Base-by-base conservation (phyloP, 1,284 basidiomycete genomes). In the Sparassis latifolia region DNA sequence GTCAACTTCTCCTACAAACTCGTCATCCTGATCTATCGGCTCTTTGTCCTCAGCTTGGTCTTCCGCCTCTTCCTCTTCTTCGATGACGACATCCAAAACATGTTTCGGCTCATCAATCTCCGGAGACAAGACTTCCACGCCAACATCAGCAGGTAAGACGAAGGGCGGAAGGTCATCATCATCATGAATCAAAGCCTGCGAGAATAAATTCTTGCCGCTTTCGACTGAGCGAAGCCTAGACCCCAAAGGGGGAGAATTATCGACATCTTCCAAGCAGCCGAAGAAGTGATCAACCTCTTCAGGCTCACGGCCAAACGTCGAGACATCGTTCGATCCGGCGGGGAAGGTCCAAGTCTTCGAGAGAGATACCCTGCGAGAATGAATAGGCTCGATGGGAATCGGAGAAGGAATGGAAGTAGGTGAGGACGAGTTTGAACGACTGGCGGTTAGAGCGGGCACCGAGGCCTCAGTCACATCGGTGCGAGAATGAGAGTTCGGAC, bases 331-430 rank as follows among this genome's bases (percentile, higher is more conserved):
- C 20, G 61, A 55, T 40, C 66, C 72, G 35, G 64, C 69, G 0
- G 85, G 84, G 68, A 89, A 89, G 0, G 82, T 83, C 87, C 87
- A 89, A 0, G 72, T 72, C 66, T 77, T 82, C 29, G 78, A 78
- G 29, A 87, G 70, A 0, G 84, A 84, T 2, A 71, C 66, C 12
- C 54, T 62, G 29, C 69, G 61, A n/a, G 52, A 54, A 53, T 77
- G 72, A 12, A 44, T 55, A n/a, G 53, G 59, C 49, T 55, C 58
- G 3, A 57, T 71, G 60, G 49, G 65, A 35, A 57, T 71, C 61
- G 49, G 65, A 37, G 70, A 65, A 12, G 67, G 64, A 0, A 62
- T 54, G 1, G 60, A 59, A 20, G 57, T 51, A n/a, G 69, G 66
- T 7, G 66, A 68, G 44, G 68, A 60, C 27, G 63, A 62, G 12